A percentile compares a stretch with the other conserved stretches of the same genome.
Evolutionary conservation across 305 asterid species (phyloP).

Genomic region (Fraxinus sp.): DNA sequence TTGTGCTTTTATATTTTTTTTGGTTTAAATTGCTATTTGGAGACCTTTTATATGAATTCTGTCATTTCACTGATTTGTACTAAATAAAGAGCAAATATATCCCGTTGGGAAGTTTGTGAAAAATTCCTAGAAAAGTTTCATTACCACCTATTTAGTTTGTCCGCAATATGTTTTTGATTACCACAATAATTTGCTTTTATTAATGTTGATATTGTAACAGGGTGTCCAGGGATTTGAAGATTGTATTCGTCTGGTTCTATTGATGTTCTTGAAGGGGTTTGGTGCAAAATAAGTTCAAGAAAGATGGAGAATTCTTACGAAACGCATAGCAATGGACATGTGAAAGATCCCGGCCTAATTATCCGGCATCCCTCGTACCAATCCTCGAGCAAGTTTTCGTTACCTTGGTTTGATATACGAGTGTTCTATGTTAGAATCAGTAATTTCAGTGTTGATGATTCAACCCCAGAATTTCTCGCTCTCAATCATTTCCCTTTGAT

Average conservation of each 20-base stretch:
- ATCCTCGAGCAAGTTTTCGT: conserved; percentile 33
- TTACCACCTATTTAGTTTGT: not conserved
- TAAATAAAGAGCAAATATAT: not conserved
- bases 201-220: conserved; percentile 14
- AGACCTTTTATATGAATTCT: not conserved
- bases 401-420: conserved; percentile 69
- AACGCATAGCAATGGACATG: conserved; percentile 49
- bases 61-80: not conserved
- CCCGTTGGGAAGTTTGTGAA: not conserved
- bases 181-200: not conserved
- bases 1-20: conserved; percentile 6
- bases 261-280: conserved; percentile 30
- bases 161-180: not conserved
- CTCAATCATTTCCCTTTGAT: conserved; percentile 43
- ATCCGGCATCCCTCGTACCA: conserved; percentile 57
- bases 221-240: conserved; percentile 2
- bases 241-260: conserved; percentile 15
- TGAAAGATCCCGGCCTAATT: conserved; percentile 47
- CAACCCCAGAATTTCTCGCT: conserved; percentile 40
- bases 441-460: conserved; percentile 35
- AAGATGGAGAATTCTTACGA: conserved; percentile 54
- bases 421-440: conserved; percentile 76
- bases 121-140: not conserved
- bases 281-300: conserved; percentile 29
- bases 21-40: not conserved